These are phyloP conservation scores for Chaetomium sp. DNA, from an alignment of 2,329 filamentous ascomycete species.

Conservation along the genomic window DNA sequence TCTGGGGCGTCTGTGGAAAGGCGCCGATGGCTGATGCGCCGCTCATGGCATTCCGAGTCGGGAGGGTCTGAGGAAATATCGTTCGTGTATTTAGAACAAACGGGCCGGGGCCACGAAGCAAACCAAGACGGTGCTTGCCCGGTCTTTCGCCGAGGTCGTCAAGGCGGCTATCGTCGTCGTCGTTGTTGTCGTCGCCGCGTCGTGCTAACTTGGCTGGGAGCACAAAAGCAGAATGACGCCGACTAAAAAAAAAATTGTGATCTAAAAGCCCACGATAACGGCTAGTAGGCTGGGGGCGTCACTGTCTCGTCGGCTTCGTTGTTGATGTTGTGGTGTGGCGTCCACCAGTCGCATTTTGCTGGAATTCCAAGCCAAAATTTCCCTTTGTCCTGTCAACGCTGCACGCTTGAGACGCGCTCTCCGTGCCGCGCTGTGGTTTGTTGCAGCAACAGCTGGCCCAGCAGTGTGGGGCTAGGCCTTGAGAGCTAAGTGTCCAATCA, in stretches of 20 bases:
- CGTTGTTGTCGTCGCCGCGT: no score
- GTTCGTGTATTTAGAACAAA: not conserved
- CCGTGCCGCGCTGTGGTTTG: constrained; percentile 13
- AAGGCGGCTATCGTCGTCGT: no score
- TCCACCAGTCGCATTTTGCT: constrained; percentile 18
- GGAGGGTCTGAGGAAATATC: not conserved
- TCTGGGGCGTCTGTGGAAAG: constrained; percentile 24
- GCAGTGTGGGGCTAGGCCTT: not conserved
- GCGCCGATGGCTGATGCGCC: constrained; percentile 19
- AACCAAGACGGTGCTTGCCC: no score
- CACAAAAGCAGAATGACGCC: not conserved
- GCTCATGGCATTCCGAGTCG: constrained; percentile 23
- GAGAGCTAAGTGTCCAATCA: not conserved
- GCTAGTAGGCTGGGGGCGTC: not conserved
- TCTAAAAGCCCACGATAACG: not conserved
- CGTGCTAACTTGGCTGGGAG: no score
- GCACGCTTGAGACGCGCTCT: constrained; percentile 35
- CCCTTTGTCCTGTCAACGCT: constrained; percentile 13
- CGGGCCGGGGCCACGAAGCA: not conserved
- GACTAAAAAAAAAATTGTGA: not conserved
- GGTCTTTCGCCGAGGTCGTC: no score
- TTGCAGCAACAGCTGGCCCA: not conserved
- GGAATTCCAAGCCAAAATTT: constrained; percentile 13
- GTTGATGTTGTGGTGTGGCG: constrained; percentile 12
- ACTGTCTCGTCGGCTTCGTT: constrained; percentile 6